Percentiles rank a stretch among this genome's conserved stretches.
These are phyloP conservation scores for Microglena sp. DNA, from an alignment of 139 green algal species.

Conservation along the genomic window DNA sequence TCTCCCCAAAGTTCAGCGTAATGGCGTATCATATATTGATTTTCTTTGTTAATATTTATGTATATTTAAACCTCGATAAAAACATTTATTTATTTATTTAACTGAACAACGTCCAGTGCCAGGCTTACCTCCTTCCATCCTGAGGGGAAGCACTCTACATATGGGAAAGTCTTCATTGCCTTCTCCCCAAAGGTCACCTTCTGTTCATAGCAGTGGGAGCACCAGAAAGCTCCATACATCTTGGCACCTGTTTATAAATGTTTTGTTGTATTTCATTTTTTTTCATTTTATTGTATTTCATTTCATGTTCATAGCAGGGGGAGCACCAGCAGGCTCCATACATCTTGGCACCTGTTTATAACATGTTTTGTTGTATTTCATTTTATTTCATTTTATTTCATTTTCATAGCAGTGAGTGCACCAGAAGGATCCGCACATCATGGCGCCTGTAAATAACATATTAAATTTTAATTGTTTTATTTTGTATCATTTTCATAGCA, in stretches of 20 bases:
- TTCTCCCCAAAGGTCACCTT: conserved; percentile 76
- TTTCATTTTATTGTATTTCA: too few species aligned
- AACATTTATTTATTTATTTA: too few species aligned
- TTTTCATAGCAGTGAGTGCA: conserved; percentile 94
- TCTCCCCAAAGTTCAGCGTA: conserved; percentile 77
- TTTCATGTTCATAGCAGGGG: conserved; percentile 94
- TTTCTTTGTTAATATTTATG: too few species aligned
- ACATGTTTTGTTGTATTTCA: too few species aligned
- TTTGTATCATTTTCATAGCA: too few species aligned
- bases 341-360: conserved; percentile 81
- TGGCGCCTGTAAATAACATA: too few species aligned
- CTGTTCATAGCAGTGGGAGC: conserved; percentile 92
- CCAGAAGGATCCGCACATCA: conserved; percentile 98
- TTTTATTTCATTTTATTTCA: too few species aligned
- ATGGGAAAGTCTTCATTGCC: conserved; percentile 81
- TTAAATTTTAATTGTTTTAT: too few species aligned
- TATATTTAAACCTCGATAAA: too few species aligned
- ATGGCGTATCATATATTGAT: too few species aligned
- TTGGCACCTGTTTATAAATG: conserved; percentile 69
- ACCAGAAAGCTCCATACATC: conserved; percentile 99
- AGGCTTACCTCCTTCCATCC: conserved; percentile 71
- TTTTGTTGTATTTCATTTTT: too few species aligned
- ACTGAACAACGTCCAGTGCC: too few species aligned
- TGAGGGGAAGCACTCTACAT: conserved; percentile 97
- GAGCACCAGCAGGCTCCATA: conserved; percentile 98